Evolutionary conservation across 345 rosid species (phyloP).

Genomic region (Gossypium arboreum): DNA sequence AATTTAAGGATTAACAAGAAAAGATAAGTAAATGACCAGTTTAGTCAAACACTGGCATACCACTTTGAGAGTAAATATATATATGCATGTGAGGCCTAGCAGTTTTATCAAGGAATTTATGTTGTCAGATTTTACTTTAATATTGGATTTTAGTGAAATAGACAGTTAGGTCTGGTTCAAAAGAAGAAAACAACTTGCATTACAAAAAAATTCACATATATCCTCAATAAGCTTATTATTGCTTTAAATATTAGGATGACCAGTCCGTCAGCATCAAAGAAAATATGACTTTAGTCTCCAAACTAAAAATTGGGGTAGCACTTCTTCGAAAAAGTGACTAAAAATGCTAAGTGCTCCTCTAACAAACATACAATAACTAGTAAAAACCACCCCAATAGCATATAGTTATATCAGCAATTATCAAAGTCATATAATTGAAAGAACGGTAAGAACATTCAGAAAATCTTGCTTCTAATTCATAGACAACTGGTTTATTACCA

Average conservation of each 20-base stretch:
- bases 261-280: not conserved
- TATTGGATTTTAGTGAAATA: not conserved
- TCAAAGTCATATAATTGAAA: not conserved
- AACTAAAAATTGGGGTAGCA: not conserved
- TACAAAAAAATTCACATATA: not conserved
- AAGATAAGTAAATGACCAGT: not conserved
- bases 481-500: not conserved
- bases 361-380: not conserved
- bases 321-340: not conserved
- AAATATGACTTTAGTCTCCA: not conserved
- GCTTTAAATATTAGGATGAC: not conserved
- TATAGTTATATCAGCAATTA: not conserved
- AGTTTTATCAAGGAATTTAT: not conserved
- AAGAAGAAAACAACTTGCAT: not conserved
- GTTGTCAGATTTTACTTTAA: not conserved
- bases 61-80: not conserved
- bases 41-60: not conserved
- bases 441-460: not conserved
- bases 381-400: not conserved
- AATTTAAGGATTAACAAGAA: not conserved
- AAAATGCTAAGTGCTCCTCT: not conserved
- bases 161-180: not conserved
- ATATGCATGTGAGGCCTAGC: not conserved
- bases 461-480: not conserved
- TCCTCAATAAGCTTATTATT: not conserved